Conservation (phyloP, 192 early-diverging fungal genomes). For the Funneliformis mosseae region DNA sequence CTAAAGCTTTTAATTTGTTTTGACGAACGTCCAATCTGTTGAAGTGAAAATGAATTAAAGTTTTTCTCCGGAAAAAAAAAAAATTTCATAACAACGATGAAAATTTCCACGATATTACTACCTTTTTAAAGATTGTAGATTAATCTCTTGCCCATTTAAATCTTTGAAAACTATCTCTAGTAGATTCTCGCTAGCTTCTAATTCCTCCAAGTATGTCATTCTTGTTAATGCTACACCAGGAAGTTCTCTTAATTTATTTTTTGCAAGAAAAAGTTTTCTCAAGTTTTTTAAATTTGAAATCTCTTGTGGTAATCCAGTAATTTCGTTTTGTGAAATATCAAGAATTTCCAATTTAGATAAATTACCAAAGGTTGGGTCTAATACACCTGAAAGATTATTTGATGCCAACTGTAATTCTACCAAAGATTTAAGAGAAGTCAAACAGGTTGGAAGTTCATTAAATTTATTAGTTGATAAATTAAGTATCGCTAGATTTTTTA, state of each 20-base stretch:
- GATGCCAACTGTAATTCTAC: constrained; percentile 43
- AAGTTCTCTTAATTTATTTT: constrained; percentile 46
- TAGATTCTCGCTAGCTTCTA: constrained; percentile 45
- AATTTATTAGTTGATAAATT: constrained; percentile 52
- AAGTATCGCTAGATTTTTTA: constrained; percentile 41
- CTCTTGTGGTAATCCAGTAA: constrained; percentile 45
- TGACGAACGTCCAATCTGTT: constrained; percentile 39
- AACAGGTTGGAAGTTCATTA: constrained; percentile 41
- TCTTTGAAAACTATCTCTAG: constrained; percentile 41
- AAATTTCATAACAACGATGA: constrained; percentile 9
- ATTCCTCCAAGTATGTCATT: constrained; percentile 49
- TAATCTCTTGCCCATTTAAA: constrained; percentile 16
- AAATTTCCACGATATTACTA: background rate
- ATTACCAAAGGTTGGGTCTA: constrained; percentile 40
- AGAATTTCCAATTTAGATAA: constrained; percentile 41
- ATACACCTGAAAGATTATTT: constrained; percentile 42
- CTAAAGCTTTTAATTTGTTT: constrained; percentile 38
- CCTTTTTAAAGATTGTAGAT: constrained; percentile 5
- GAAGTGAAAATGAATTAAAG: background rate
- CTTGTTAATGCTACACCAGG: constrained; percentile 39
- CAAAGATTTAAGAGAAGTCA: constrained; percentile 38
- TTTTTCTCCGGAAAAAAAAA: background rate
- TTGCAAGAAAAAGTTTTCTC: constrained; percentile 44
- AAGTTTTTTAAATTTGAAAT: constrained; percentile 39
- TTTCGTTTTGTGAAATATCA: constrained; percentile 46